Evolutionary conservation across 2,329 filamentous ascomycete species (phyloP), one percentile per base, ranked within the genome.

Genomic region (Monosporascus sp.): DNA sequence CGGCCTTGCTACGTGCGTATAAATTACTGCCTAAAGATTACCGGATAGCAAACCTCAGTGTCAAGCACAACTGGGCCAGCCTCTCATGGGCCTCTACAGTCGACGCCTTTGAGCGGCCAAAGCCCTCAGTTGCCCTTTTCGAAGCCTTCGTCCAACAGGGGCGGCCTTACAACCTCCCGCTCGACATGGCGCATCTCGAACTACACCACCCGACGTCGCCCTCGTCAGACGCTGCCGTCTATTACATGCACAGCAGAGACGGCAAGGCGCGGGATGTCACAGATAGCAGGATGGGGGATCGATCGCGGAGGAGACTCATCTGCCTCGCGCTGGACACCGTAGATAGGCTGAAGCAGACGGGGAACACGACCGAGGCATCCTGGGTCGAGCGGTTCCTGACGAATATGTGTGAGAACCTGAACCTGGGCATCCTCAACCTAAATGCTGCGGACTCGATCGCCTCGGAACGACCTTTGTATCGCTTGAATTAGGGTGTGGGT

Each of bases 141-240:
- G 78, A 84, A 53, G 66, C 72, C 0, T 83, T 84, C 55, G 70
- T 78, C 38, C 70, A 72, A 41, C 71, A 80, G 5, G 77, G 76
- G 22, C 66, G 73, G 48, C 70, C 69, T 17, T 66, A 77, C 17
- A 58, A 66, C 1, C 64, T 76, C 38, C 62, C 63, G 7, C 63
- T 82, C 7, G 76, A 81, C 49, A 70, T 72, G 35, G 80, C 81
- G 0, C 81, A 84, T 58, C 69, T 85, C 3, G 72, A 77, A 28
- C 70, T 85, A 2, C 72, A 79, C 53, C 81, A 84, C 60, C 81
- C 81, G 0, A 76, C 75, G 0, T 69, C 70, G 2, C 81, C 81
- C 0, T 72, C 74, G 26, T 71, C 76, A 22, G 64, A 68, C 2
- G 71, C 72, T 1, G 81, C 81, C 0, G 60, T 84, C 11, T 61